phyloP scores from a whole-genome alignment of 2,329 filamentous ascomycete genomes.

The Didymella glomerata region DNA sequence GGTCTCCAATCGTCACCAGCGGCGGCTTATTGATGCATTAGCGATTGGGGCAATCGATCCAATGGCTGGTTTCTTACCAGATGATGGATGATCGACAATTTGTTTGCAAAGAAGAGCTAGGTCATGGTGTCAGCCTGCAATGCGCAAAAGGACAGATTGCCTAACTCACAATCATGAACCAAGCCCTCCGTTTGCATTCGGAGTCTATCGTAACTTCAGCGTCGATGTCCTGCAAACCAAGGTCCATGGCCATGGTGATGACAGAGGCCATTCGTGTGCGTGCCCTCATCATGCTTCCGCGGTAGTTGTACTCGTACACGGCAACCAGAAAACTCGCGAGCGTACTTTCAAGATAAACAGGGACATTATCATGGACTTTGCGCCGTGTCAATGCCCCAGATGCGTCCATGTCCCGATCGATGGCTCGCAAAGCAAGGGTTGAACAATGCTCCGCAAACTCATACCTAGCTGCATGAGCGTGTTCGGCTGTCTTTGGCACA shows the following conservation, averaged over 20 bases:
- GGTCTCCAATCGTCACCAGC: not conserved
- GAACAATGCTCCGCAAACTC: constrained; percentile 3
- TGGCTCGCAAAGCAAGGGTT: not conserved
- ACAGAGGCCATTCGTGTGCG: constrained; percentile 17
- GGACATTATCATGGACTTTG: constrained; percentile 7
- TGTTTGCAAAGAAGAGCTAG: constrained; percentile 18
- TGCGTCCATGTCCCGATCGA: constrained; percentile 15
- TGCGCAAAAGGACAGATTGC: no score
- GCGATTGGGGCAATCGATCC: not conserved
- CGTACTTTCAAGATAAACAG: constrained; percentile 10
- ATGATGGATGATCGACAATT: constrained; percentile 18
- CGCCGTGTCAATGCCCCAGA: not conserved
- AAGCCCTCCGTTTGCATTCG: constrained; percentile 8
- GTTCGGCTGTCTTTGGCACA: not conserved
- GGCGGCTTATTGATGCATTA: constrained; percentile 6
- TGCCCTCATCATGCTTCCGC: constrained; percentile 11
- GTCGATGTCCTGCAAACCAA: constrained; percentile 7
- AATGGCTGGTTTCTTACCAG: constrained; percentile 1
- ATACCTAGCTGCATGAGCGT: not conserved
- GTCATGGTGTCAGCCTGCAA: not conserved
- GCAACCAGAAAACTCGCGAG: constrained; percentile 12
- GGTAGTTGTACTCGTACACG: constrained; percentile 17
- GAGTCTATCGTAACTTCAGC: not conserved
- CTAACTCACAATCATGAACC: constrained; percentile 13
- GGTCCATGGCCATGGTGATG: constrained; percentile 15